phyloP scores from a whole-genome alignment of 2,329 filamentous ascomycete genomes.

The Fonsecaea monophora region DNA sequence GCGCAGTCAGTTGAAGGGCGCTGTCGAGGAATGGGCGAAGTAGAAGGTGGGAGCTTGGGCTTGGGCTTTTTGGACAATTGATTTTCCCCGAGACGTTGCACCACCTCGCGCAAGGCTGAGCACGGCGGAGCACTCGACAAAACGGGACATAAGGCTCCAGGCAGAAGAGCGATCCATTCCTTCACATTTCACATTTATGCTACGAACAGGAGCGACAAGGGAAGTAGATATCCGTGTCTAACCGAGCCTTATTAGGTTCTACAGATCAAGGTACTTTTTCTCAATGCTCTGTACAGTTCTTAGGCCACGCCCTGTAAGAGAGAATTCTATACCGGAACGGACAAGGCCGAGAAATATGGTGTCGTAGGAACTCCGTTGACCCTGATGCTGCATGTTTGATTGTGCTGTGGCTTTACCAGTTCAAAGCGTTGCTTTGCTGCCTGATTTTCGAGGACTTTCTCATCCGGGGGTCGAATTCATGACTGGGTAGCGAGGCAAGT shows the following conservation, averaged over 20 bases:
- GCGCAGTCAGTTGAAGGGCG: constrained; percentile 14
- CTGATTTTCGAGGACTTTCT: background rate
- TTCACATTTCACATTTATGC: background rate
- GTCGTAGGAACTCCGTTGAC: background rate
- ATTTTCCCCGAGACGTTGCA: constrained; percentile 4
- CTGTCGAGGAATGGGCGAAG: constrained; percentile 15
- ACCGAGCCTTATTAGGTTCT: background rate
- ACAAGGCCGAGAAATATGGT: background rate
- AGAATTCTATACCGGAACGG: background rate
- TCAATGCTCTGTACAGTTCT: background rate
- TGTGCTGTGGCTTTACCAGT: background rate
- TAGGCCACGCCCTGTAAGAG: background rate
- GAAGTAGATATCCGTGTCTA: background rate
- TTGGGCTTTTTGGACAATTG: constrained; percentile 1
- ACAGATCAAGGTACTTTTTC: background rate
- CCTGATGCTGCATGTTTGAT: background rate
- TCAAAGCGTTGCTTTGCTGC: background rate
- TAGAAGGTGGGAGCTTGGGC: background rate
- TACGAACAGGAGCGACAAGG: background rate
- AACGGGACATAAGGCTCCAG: background rate
- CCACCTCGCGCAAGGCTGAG: constrained; percentile 8
- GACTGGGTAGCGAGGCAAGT: background rate
- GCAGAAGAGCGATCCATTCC: background rate
- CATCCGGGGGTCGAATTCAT: background rate
- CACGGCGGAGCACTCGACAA: background rate